Evolutionary conservation across 1,284 basidiomycete species (phyloP).

Genomic region (Afroboletus lepidellus): DNA sequence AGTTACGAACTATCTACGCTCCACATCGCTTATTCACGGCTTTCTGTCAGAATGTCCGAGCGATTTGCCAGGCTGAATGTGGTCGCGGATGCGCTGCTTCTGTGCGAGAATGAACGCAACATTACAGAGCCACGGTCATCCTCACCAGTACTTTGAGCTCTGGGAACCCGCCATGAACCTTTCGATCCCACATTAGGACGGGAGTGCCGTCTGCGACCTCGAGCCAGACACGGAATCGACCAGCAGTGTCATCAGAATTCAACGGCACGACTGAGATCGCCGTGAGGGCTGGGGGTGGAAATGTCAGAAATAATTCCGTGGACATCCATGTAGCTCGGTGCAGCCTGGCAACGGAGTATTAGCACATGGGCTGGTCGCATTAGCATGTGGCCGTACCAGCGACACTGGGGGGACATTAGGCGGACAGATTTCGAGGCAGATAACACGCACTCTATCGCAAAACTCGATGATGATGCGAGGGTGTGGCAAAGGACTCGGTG

Average conservation of each 20-base stretch:
- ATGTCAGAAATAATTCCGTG: constrained; percentile 87
- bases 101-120: constrained; percentile 33
- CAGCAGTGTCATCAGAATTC: constrained; percentile 78
- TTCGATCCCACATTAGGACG: constrained; percentile 72
- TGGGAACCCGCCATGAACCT: constrained; percentile 87
- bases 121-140: constrained; percentile 9
- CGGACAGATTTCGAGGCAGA: not conserved
- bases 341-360: constrained; percentile 49
- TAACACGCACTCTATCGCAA: constrained; percentile 72
- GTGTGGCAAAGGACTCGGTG: constrained; percentile 47
- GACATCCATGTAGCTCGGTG: constrained; percentile 87
- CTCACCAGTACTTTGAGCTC: constrained; percentile 81
- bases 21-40: constrained; percentile 9
- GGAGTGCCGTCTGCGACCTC: constrained; percentile 40
- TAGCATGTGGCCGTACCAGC: constrained; percentile 50
- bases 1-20: constrained; percentile 11
- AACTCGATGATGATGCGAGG: constrained; percentile 74
- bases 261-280: constrained; percentile 73
- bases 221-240: constrained; percentile 88
- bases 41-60: constrained; percentile 79
- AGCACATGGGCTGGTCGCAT: not conserved
- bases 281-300: constrained; percentile 70
- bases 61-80: constrained; percentile 72
- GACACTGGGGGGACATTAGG: constrained; percentile 49
- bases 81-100: constrained; percentile 86